phyloP scores from a whole-genome alignment of 2,329 filamentous ascomycete genomes.

The Fusarium vanettenii region DNA sequence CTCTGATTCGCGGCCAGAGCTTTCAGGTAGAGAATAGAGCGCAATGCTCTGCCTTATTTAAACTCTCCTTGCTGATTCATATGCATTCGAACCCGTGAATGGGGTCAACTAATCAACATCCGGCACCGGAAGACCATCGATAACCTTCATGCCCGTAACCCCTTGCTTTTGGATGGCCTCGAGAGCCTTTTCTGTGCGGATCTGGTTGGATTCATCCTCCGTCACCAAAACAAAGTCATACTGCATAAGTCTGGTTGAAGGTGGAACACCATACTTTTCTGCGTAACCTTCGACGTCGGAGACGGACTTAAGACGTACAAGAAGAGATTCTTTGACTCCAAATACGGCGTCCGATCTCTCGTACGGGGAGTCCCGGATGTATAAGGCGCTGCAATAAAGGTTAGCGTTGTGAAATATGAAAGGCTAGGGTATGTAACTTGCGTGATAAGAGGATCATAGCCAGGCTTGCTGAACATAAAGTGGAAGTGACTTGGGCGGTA shows the following conservation, averaged over 20 bases:
- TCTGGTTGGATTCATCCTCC: conserved; percentile 11
- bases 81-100: not conserved
- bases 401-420: conserved; percentile 53
- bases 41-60: too few relatives aligned
- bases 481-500: conserved; percentile 85
- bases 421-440: not conserved
- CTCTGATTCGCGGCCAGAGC: not conserved
- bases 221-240: conserved; percentile 25
- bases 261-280: conserved; percentile 9
- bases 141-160: not conserved
- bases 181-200: conserved; percentile 16
- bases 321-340: conserved; percentile 83
- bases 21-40: not conserved
- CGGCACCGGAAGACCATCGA: not conserved
- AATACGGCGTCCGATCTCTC: conserved; percentile 85
- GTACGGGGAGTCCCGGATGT: conserved; percentile 82
- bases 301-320: conserved; percentile 67
- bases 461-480: conserved; percentile 80
- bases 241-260: not conserved
- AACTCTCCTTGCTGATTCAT: too few relatives aligned
- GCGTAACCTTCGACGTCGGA: conserved; percentile 11
- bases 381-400: conserved; percentile 64
- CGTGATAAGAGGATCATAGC: conserved; percentile 25
- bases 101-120: not conserved
- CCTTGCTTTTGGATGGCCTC: conserved; percentile 28